phyloP scores from a whole-genome alignment of 768 basidiomycete species.

The Suillus subluteus region DNA sequence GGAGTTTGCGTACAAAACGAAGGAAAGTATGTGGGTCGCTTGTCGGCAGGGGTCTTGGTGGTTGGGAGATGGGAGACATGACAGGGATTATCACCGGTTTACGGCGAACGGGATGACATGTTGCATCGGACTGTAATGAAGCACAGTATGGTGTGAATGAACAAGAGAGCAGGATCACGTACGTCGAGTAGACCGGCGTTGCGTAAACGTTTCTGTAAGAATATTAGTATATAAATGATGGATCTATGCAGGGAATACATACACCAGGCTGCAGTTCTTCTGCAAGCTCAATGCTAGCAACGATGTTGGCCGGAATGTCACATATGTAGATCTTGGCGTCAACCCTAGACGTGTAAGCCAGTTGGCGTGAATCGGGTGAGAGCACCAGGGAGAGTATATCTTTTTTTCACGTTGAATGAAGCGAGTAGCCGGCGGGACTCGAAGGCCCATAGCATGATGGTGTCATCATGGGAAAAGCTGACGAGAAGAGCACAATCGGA shows the following conservation, averaged over 20 bases:
- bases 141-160: too few relatives aligned
- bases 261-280: background rate
- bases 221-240: background rate
- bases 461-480: background rate
- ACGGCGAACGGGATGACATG: too few relatives aligned
- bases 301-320: background rate
- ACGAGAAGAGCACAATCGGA: background rate
- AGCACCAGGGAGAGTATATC: background rate
- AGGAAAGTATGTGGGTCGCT: too few relatives aligned
- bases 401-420: background rate
- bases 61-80: background rate
- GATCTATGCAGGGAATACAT: background rate
- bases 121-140: too few relatives aligned
- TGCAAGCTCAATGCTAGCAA: background rate
- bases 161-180: too few relatives aligned
- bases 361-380: too few relatives aligned
- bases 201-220: background rate
- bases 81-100: too few relatives aligned
- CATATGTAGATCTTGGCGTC: background rate
- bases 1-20: too few relatives aligned
- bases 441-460: background rate
- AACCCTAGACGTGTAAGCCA: background rate
- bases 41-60: too few relatives aligned
- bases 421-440: background rate
- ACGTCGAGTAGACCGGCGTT: too few relatives aligned